These are phyloP conservation scores for Nicotiana knightiana DNA, from an alignment of 257 asterid species.

Conservation along the genomic window DNA sequence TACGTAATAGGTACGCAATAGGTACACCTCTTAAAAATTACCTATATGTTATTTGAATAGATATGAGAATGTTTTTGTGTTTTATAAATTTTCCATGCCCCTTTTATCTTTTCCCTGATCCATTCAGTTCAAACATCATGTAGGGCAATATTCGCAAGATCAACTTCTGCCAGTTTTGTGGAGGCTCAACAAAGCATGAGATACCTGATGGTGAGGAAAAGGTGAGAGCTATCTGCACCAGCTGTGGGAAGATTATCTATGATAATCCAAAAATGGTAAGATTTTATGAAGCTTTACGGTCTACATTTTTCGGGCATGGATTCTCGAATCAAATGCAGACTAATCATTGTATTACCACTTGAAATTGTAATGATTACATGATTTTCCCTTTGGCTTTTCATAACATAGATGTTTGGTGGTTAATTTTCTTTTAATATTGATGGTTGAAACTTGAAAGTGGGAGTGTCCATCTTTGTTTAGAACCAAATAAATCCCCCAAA, in stretches of 20 bases:
- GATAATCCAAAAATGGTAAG: constrained; percentile 98
- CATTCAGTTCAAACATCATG: constrained; percentile 11
- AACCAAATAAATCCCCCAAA: background rate
- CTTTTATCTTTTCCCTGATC: background rate
- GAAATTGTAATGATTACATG: background rate
- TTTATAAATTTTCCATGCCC: background rate
- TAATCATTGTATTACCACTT: background rate
- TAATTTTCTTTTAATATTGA: background rate
- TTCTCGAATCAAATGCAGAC: background rate
- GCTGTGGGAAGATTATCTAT: constrained; percentile 62
- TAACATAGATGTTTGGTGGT: background rate
- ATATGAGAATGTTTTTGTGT: background rate
- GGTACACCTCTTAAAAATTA: background rate
- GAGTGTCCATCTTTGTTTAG: background rate
- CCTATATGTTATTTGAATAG: background rate
- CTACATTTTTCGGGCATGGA: background rate
- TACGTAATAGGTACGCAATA: too few relatives aligned
- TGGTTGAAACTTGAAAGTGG: background rate
- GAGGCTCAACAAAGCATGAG: constrained; percentile 86
- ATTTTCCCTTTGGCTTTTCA: constrained; percentile 3
- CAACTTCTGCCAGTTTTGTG: constrained; percentile 87
- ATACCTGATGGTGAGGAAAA: constrained; percentile 91
- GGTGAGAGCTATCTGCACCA: constrained; percentile 74
- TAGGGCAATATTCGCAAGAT: constrained; percentile 61
- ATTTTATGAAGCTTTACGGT: background rate